These are phyloP conservation scores for Dacryopinax primogenitus DNA, from an alignment of 768 basidiomycete genomes.

Conservation along the genomic window DNA sequence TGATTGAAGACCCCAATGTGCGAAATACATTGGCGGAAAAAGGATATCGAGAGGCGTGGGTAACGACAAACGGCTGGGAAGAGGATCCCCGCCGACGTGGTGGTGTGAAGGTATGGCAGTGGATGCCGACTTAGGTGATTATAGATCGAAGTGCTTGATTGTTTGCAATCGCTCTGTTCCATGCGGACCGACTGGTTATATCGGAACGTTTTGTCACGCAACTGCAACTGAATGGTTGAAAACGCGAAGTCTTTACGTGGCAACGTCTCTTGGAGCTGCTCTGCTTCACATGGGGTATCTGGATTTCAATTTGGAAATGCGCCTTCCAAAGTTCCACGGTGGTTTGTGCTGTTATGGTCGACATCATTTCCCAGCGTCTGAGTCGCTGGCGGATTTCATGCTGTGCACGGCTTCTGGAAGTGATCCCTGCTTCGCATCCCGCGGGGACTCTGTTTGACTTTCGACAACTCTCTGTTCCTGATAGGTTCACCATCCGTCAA, in stretches of 20 bases:
- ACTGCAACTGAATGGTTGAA: too few relatives aligned
- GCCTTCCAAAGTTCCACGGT: background rate
- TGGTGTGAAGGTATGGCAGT: constrained; percentile 56
- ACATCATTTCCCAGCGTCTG: background rate
- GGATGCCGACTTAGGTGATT: constrained; percentile 1
- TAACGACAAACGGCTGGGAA: constrained; percentile 52
- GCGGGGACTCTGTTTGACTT: background rate
- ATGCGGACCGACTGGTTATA: background rate
- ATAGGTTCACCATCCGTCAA: background rate
- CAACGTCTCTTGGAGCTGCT: background rate
- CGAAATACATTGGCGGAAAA: constrained; percentile 34
- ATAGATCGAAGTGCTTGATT: background rate
- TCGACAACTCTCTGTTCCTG: background rate
- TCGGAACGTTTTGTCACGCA: too few relatives aligned
- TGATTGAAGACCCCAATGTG: constrained; percentile 42
- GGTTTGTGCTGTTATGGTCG: background rate
- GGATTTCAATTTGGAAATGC: background rate
- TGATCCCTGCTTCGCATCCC: background rate
- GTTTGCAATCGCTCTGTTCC: background rate
- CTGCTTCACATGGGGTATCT: background rate
- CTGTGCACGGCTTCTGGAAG: background rate
- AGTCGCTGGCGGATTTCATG: background rate
- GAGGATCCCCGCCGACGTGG: constrained; percentile 61
- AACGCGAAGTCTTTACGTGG: too few relatives aligned
- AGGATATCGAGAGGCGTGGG: constrained; percentile 57